Percentiles rank a stretch among this genome's conserved stretches.
phyloP scores from a whole-genome alignment of 2,329 filamentous ascomycete genomes.

The Colletotrichum tropicale region DNA sequence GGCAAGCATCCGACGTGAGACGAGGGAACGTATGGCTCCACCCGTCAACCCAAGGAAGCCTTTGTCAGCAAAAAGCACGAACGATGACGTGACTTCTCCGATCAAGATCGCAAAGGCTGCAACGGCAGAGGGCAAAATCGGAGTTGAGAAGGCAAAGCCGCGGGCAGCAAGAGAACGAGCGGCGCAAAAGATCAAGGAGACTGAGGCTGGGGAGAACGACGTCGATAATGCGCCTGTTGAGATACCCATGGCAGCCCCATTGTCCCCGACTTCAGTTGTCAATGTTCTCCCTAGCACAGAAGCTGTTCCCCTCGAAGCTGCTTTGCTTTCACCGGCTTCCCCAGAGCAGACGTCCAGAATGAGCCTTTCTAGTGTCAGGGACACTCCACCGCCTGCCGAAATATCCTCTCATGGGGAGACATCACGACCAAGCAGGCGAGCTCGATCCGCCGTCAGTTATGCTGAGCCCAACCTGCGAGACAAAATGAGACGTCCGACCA shows the following conservation, averaged over 20 bases:
- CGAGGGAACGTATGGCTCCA: conserved; percentile 33
- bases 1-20: conserved; percentile 45
- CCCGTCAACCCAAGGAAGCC: conserved; percentile 46
- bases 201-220: not conserved
- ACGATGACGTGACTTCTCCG: conserved; percentile 63
- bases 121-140: conserved; percentile 18
- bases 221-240: not conserved
- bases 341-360: conserved; percentile 45
- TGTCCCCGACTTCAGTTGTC: conserved; percentile 3
- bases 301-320: conserved; percentile 41
- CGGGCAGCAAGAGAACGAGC: conserved; percentile 19
- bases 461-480: conserved; percentile 80
- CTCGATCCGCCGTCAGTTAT: conserved; percentile 75
- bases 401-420: conserved; percentile 61
- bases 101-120: conserved; percentile 50
- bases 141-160: conserved; percentile 34
- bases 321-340: conserved; percentile 51
- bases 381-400: conserved; percentile 65
- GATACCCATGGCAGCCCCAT: not conserved
- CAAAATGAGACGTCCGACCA: conserved; percentile 84
- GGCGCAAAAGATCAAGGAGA: conserved; percentile 35
- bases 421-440: conserved; percentile 69
- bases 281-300: conserved; percentile 24
- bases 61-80: conserved; percentile 62
- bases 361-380: conserved; percentile 46